Percentiles rank a stretch among this genome's conserved stretches.
These are phyloP conservation scores for Tephrocybe sp. DNA, from an alignment of 768 basidiomycete genomes.

Conservation along the genomic window DNA sequence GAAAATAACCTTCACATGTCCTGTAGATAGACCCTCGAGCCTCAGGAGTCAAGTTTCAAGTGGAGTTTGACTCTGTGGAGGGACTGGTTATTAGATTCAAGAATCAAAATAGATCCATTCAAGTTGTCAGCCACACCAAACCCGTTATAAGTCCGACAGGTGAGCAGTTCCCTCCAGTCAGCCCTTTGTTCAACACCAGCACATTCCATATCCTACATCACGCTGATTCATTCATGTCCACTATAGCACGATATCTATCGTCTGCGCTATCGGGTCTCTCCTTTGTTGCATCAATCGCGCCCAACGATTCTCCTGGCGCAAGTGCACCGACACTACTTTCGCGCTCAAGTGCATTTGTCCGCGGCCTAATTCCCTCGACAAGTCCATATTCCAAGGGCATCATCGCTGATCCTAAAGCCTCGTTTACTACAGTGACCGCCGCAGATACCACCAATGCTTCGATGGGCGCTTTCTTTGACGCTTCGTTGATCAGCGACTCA, in stretches of 20 bases:
- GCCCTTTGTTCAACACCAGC: neutral
- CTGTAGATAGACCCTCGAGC: no score
- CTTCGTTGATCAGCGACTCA: constrained; percentile 14
- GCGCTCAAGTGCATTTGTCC: neutral
- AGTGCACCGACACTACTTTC: neutral
- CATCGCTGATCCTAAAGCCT: constrained; percentile 5
- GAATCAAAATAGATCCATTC: no score
- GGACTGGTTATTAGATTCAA: no score
- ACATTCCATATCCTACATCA: constrained; percentile 13
- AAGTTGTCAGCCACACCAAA: constrained; percentile 3
- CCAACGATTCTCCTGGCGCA: neutral
- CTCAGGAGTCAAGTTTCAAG: no score
- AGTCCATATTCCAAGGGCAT: constrained; percentile 12
- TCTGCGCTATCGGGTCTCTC: constrained; percentile 4
- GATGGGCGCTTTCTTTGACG: constrained; percentile 3
- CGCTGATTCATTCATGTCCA: constrained; percentile 14
- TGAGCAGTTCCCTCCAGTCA: neutral
- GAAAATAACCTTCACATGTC: no score
- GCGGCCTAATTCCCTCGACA: constrained; percentile 4
- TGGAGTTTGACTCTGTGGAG: no score
- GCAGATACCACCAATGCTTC: neutral
- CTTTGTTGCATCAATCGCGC: neutral
- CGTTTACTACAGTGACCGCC: neutral
- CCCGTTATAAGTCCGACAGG: neutral
- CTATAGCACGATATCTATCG: constrained; percentile 9